Evolutionary conservation across 306 rosid species (phyloP), one percentile per base, ranked within the genome.

Genomic region (Corylus americana): DNA sequence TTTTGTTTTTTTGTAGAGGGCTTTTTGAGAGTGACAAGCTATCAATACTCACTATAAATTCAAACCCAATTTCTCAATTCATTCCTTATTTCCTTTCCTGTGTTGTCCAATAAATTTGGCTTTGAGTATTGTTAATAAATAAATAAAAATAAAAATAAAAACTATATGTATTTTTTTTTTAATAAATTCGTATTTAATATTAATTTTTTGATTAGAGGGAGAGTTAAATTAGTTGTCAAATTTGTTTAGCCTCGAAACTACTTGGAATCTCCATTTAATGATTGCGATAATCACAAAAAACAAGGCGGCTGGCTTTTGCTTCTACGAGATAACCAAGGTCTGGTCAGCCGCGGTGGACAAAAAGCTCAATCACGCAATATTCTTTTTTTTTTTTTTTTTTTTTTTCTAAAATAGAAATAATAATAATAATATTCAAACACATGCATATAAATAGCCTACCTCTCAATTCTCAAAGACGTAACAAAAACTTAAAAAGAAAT

Each of bases 341-440:
- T 64, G 83, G 50, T 79, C 83, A 79, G 78, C 70, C 39, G 2
- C 17, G 49, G 78, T 11, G 74, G 78, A 63, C 78, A 42, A 66
- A 37, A 29, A 4, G 39, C 64, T 7, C 14, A 11, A 11, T 58
- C 14, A 58, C 10, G 64, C 64, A 58, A 20, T 22, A 58, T 22
- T 22, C 12, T 8, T 20, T n/a, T n/a, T n/a, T n/a, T n/a, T 22
- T 22, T 22, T 48, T 48, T 48, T 48, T 48, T 48, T 11, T 11
- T 48, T 47, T 47, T 8, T 1, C 7, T 8, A 7, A 48, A 48
- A 22, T 4, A 10, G 6, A 58, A 58, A 58, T 22, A n/a, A 22
- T 18, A 57, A 1, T 8, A 31, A 12, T 11, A 51, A 13, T 13
- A 51, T 53, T 12, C 55, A 53, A 53, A 22, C 25, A 22, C 25